These are phyloP conservation scores for Sclerotiophoma versabilis DNA, from an alignment of 2,329 filamentous ascomycete genomes.

Conservation along the genomic window DNA sequence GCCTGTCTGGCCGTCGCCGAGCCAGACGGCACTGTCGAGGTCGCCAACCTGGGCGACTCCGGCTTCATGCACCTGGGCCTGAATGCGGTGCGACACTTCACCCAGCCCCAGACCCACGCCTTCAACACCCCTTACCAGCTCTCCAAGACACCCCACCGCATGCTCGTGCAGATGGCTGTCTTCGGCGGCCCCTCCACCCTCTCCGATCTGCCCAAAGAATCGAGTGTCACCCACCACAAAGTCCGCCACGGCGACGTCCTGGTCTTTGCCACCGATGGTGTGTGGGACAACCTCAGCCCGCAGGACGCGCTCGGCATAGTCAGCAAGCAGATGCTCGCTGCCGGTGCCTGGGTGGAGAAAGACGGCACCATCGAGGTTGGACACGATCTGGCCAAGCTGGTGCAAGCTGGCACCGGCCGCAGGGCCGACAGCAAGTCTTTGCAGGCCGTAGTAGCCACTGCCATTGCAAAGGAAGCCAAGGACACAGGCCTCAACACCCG, in stretches of 20 bases:
- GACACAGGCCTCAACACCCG: conserved; percentile 80
- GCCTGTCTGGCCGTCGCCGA: conserved; percentile 84
- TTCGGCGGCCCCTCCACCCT: conserved; percentile 76
- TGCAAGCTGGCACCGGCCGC: conserved; percentile 56
- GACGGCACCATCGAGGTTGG: conserved; percentile 59
- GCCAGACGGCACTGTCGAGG: conserved; percentile 76
- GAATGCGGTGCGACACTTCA: conserved; percentile 84
- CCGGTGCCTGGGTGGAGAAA: conserved; percentile 75
- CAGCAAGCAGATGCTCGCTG: conserved; percentile 75
- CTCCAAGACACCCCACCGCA: conserved; percentile 80
- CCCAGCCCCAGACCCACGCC: conserved; percentile 87
- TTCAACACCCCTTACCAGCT: conserved; percentile 99
- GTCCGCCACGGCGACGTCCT: conserved; percentile 91
- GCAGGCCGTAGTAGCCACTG: conserved; percentile 79
- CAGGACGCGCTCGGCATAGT: conserved; percentile 86
- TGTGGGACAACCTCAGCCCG: conserved; percentile 94
- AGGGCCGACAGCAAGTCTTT: conserved; percentile 62
- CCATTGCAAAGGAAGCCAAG: conserved; percentile 84
- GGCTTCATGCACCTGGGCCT: conserved; percentile 87
- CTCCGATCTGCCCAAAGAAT: conserved; percentile 83
- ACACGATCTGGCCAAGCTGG: conserved; percentile 64
- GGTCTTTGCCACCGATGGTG: conserved; percentile 92
- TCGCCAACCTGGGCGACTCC: conserved; percentile 95
- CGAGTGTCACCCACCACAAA: conserved; percentile 76
- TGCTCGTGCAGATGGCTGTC: conserved; percentile 78